phyloP scores from a whole-genome alignment of 1,139 yeast genomes.

The Suhomyces taliae region DNA sequence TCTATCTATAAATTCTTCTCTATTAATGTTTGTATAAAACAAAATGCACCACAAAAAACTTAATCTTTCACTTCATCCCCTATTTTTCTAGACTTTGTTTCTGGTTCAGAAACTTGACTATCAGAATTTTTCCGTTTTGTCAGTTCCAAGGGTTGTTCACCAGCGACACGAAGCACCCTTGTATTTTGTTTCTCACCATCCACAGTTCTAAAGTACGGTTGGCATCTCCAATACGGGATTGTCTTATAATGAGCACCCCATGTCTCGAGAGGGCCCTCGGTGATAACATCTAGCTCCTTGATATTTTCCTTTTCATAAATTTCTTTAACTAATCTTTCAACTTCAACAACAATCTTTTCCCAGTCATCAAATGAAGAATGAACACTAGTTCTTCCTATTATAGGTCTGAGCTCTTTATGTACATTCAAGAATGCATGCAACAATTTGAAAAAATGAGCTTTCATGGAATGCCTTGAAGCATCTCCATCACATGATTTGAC shows the following conservation, averaged over 20 bases:
- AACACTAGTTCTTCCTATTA: constrained; percentile 59
- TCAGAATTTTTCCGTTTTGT: neutral
- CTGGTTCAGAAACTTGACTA: neutral
- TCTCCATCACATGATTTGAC: constrained; percentile 64
- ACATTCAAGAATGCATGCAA: constrained; percentile 73
- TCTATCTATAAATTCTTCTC: too few species aligned
- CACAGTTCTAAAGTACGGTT: constrained; percentile 88
- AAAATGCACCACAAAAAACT: too few species aligned
- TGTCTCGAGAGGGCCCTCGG: constrained; percentile 37
- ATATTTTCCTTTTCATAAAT: constrained; percentile 50
- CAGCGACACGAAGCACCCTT: constrained; percentile 41
- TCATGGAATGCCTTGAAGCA: constrained; percentile 83
- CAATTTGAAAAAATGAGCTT: constrained; percentile 88
- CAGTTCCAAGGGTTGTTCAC: constrained; percentile 6
- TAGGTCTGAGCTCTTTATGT: constrained; percentile 75
- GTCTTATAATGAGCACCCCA: constrained; percentile 84
- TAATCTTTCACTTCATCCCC: neutral
- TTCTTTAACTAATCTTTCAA: constrained; percentile 63
- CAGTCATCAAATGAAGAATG: constrained; percentile 55
- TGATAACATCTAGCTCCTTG: constrained; percentile 49
- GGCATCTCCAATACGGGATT: constrained; percentile 97
- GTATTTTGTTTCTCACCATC: constrained; percentile 60
- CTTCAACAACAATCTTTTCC: constrained; percentile 66
- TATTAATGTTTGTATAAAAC: too few species aligned
- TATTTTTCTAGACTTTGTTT: neutral